Base-by-base conservation (phyloP, 306 rosid species). In the Cercis canadensis region DNA sequence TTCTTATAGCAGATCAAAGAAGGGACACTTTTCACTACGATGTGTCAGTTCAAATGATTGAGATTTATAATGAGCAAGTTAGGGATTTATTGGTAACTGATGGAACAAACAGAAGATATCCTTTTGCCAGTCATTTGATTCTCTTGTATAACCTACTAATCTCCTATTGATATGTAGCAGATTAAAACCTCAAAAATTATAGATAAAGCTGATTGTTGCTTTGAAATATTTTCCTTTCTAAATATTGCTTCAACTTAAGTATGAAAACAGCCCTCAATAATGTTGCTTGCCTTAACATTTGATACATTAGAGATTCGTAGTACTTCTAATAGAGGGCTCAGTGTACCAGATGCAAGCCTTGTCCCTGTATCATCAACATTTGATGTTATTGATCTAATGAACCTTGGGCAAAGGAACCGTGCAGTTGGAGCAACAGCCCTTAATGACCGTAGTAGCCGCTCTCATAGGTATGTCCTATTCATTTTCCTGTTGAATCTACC, bases 61-160 rank as follows among this genome's bases (percentile, higher is more conserved):
- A 93, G 86, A 93, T 93, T 60, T 93, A 93, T 61, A 93, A 93
- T 3, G 98, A 93, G 86, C 98, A 90, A 93, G 98, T 93, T 67
- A 82, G 98, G 65, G 98, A 93, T 81, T 90, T 93, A 71, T 89
- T 93, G 74, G 89, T 88, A 74, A 72, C 84, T 37, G 98, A 87
- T 72, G 98, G 98, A 80, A 62, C 83, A 73, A 88, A 87, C 89
- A 93, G 79, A 86, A 88, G 97, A 93, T 93, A 93, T 93, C 98
- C 98, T 90, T 87, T 74, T 77, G 57, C 57, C 32, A 19, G 65
- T 78, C 68, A 68, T 24, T 54, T 70, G 54, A 53, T n/a, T n/a
- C n/a, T n/a, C n/a, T n/a, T n/a, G n/a, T n/a, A n/a, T n/a, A n/a
- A n/a, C n/a, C n/a, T n/a, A n/a, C n/a, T n/a, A n/a, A n/a, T n/a